These are phyloP conservation scores for Colletotrichum chrysophilum DNA, from an alignment of 2,329 filamentous ascomycete genomes.

Conservation along the genomic window DNA sequence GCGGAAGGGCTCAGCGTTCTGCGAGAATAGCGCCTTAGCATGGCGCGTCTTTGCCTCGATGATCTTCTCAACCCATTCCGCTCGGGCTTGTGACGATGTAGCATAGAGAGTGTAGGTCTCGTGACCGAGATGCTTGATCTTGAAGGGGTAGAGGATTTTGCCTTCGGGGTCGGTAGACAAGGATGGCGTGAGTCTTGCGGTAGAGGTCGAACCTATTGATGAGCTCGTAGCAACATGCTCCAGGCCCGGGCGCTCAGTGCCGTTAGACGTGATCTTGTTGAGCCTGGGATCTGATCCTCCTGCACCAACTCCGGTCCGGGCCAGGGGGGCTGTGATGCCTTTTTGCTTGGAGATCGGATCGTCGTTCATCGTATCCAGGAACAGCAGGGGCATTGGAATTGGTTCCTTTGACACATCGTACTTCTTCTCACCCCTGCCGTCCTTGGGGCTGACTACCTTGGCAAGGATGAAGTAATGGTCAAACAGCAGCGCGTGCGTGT, in stretches of 20 bases:
- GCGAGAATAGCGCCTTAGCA: slow-evolving; percentile 83
- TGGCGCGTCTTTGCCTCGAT: slow-evolving; percentile 94
- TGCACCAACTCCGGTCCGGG: slow-evolving; percentile 63
- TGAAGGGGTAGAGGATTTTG: slow-evolving; percentile 91
- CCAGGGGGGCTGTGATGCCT: slow-evolving; percentile 69
- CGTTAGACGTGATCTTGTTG: slow-evolving; percentile 59
- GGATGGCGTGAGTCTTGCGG: slow-evolving; percentile 42
- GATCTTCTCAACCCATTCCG: slow-evolving; percentile 93
- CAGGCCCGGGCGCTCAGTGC: slow-evolving; percentile 61
- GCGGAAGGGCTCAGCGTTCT: slow-evolving; percentile 95
- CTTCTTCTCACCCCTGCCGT: slow-evolving; percentile 75
- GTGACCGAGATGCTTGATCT: slow-evolving; percentile 92
- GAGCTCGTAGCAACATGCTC: slow-evolving; percentile 72
- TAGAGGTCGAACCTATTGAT: slow-evolving; percentile 61
- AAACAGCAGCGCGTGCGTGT: slow-evolving; percentile 91
- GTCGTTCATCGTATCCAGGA: slow-evolving; percentile 91
- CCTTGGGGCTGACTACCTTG: slow-evolving; percentile 76
- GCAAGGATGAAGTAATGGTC: slow-evolving; percentile 96
- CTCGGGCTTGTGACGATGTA: slow-evolving; percentile 72
- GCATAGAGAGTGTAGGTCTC: slow-evolving; percentile 94
- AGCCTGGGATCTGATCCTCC: slow-evolving; percentile 64
- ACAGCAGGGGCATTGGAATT: slow-evolving; percentile 95
- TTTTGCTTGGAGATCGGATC: slow-evolving; percentile 87
- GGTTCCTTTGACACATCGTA: slow-evolving; percentile 96
- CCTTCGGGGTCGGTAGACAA: slow-evolving; percentile 74